Conservation (phyloP, 1,139 yeast species). For the Kazachstania sp. region DNA sequence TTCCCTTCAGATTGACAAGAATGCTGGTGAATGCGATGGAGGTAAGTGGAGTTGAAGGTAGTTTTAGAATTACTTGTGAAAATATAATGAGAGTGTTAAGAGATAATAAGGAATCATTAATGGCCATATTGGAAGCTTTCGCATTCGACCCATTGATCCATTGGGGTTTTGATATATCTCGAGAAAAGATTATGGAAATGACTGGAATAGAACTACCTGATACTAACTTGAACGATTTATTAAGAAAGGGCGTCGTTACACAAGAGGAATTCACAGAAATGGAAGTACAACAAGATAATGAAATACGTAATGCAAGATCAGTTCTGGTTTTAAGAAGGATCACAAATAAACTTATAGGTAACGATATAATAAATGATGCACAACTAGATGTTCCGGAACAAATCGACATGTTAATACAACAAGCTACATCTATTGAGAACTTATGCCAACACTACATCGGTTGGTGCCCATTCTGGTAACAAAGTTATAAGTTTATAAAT, state of each 20-base stretch:
- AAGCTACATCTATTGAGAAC: slow-evolving; percentile 94
- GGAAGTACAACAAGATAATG: slow-evolving; percentile 69
- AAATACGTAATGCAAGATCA: slow-evolving; percentile 83
- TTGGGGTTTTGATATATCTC: slow-evolving; percentile 96
- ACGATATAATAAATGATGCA: slow-evolving; percentile 68
- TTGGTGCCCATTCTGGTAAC: slow-evolving; percentile 96
- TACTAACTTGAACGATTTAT: slow-evolving; percentile 54
- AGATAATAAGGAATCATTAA: slow-evolving; percentile 87
- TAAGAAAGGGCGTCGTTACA: slow-evolving; percentile 66
- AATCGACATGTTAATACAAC: slow-evolving; percentile 88
- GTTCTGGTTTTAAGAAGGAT: slow-evolving; percentile 83
- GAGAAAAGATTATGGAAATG: slow-evolving; percentile 65
- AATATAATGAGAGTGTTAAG: slow-evolving; percentile 93
- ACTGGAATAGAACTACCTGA: slow-evolving; percentile 63
- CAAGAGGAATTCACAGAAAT: slow-evolving; percentile 65
- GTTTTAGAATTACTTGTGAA: slow-evolving; percentile 92
- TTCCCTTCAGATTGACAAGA: slow-evolving; percentile 91
- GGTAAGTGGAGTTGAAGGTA: slow-evolving; percentile 97
- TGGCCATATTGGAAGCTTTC: slow-evolving; percentile 97
- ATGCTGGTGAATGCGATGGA: slow-evolving; percentile 99
- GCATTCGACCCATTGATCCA: slow-evolving; percentile 97
- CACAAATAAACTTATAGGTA: slow-evolving; percentile 90
- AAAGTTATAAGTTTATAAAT: background rate
- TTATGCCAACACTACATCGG: slow-evolving; percentile 95
- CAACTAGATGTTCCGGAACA: slow-evolving; percentile 80